Percentiles rank a stretch among this genome's conserved stretches.
Conservation (phyloP, 2,329 filamentous ascomycete species). For the Aspergillus sp. region DNA sequence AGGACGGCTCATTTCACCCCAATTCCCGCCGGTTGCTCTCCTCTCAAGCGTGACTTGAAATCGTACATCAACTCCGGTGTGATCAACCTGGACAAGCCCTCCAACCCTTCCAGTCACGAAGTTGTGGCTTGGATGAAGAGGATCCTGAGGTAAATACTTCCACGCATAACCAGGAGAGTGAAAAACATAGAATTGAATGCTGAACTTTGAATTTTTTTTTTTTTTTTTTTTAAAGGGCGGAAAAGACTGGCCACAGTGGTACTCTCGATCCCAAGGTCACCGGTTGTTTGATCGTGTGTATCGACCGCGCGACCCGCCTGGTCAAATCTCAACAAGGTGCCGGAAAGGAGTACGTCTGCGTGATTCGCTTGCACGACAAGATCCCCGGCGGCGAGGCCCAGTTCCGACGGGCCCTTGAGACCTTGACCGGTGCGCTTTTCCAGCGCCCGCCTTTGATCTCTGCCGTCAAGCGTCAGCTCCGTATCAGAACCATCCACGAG, state of each 20-base stretch:
- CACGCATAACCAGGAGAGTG: no score
- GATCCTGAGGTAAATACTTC: constrained; percentile 70
- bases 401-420: constrained; percentile 91
- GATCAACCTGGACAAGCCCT: constrained; percentile 97
- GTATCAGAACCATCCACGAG: constrained; percentile 97
- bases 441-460: constrained; percentile 96
- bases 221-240: constrained; percentile 68
- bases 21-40: constrained; percentile 88
- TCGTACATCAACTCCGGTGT: constrained; percentile 96
- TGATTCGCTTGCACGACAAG: constrained; percentile 93
- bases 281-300: constrained; percentile 89
- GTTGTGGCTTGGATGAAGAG: constrained; percentile 99
- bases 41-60: constrained; percentile 91
- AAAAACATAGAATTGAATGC: constrained; percentile 17
- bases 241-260: constrained; percentile 97
- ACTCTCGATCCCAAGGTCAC: constrained; percentile 98
- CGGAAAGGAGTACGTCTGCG: constrained; percentile 97
- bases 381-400: constrained; percentile 89
- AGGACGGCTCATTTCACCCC: constrained; percentile 96
- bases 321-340: constrained; percentile 99
- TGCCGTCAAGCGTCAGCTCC: constrained; percentile 96
- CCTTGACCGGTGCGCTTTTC: constrained; percentile 93
- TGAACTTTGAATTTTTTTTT: constrained; percentile 8
- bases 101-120: constrained; percentile 97
- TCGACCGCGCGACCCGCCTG: constrained; percentile 93